These are phyloP conservation scores for Puccinia polysora DNA, from an alignment of 1,284 basidiomycete genomes.

Conservation along the genomic window DNA sequence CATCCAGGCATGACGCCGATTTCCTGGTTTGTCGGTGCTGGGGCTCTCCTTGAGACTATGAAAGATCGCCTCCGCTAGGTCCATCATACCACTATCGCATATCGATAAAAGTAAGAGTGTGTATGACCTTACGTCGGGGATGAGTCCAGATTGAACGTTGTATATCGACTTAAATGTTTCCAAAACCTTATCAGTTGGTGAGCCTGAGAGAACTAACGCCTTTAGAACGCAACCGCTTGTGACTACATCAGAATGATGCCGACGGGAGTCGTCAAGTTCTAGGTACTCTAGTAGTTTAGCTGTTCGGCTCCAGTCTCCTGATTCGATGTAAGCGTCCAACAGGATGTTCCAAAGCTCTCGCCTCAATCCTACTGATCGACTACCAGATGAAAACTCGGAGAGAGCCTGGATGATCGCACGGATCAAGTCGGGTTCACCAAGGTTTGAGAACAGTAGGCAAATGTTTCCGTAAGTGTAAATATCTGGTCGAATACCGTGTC, in stretches of 20 bases:
- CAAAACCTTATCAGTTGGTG: constrained; percentile 67
- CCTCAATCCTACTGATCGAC: constrained; percentile 60
- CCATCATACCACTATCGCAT: constrained; percentile 68
- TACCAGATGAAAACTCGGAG: constrained; percentile 50
- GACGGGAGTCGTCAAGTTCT: constrained; percentile 53
- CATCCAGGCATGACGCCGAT: constrained; percentile 33
- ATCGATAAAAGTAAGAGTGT: constrained; percentile 76
- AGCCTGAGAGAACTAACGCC: constrained; percentile 73
- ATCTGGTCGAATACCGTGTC: constrained; percentile 58
- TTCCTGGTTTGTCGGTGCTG: not conserved
- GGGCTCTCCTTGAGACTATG: constrained; percentile 53
- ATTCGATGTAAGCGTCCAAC: constrained; percentile 77
- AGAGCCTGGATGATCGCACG: constrained; percentile 66
- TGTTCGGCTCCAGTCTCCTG: constrained; percentile 71
- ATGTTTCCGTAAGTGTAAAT: constrained; percentile 65
- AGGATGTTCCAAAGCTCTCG: constrained; percentile 65
- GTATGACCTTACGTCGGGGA: constrained; percentile 67
- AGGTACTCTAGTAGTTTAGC: constrained; percentile 70
- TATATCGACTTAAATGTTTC: constrained; percentile 63
- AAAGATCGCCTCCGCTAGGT: constrained; percentile 66
- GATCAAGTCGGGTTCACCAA: constrained; percentile 65
- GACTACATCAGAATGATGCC: constrained; percentile 56
- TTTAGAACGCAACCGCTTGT: constrained; percentile 69
- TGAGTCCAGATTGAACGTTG: constrained; percentile 55
- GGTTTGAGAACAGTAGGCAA: constrained; percentile 65